phyloP scores from a whole-genome alignment of 176 grass and related monocot species.

The Microstegium vimineum region DNA sequence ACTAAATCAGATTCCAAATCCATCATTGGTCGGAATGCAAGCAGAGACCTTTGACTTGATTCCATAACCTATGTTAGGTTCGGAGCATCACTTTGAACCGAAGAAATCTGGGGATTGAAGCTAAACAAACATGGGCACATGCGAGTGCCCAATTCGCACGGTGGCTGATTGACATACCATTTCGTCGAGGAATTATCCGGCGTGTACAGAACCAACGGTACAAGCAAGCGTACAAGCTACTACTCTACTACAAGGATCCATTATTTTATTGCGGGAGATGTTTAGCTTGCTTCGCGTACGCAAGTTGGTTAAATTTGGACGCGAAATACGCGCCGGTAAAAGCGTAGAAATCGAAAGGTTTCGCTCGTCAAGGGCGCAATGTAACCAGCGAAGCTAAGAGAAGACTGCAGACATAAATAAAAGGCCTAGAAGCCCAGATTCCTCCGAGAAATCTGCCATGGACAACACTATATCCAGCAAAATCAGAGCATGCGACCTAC shows the following conservation, averaged over 20 bases:
- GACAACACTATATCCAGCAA: background rate
- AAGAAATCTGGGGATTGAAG: constrained; percentile 14
- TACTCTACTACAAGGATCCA: background rate
- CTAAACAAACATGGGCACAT: background rate
- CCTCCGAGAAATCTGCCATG: background rate
- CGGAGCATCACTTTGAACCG: constrained; percentile 24
- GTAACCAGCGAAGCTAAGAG: background rate
- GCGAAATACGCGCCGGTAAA: background rate
- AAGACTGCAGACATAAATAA: background rate
- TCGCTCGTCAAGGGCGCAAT: constrained; percentile 17
- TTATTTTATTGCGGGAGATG: background rate
- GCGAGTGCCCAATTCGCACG: background rate
- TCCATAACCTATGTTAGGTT: constrained; percentile 6
- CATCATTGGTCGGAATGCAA: constrained; percentile 15
- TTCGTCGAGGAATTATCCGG: background rate
- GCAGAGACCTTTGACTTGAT: constrained; percentile 7
- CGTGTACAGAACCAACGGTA: background rate
- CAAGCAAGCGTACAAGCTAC: background rate
- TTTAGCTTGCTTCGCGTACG: background rate
- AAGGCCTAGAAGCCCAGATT: background rate
- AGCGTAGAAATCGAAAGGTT: background rate
- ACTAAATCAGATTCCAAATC: constrained; percentile 15
- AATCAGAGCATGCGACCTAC: constrained; percentile 12
- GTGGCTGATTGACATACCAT: background rate
- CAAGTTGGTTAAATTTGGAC: background rate